Conservation (phyloP, 345 rosid species). For the Durio zibethinus region DNA sequence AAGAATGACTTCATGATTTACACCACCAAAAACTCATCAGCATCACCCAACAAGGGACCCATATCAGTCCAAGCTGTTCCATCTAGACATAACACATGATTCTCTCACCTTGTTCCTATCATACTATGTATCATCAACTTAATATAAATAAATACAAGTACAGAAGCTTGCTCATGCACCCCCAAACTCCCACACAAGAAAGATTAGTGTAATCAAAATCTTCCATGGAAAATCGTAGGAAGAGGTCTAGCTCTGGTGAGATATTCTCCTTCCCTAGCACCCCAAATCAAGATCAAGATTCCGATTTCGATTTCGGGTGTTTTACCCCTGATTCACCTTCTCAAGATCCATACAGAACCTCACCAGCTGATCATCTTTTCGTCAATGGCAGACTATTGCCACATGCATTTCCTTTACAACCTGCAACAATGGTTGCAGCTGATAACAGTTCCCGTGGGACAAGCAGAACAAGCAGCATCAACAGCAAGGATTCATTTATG, state of each 20-base stretch:
- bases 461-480: constrained; percentile 53
- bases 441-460: constrained; percentile 20
- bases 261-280: constrained; percentile 47
- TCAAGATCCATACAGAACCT: constrained; percentile 40
- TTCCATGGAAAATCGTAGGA: constrained; percentile 3
- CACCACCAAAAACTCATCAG: background rate
- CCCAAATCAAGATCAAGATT: constrained; percentile 33
- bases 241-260: constrained; percentile 11
- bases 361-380: constrained; percentile 87
- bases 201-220: too few species aligned
- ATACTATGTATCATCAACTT: constrained; percentile 2
- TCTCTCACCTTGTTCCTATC: constrained; percentile 7
- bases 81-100: constrained; percentile 11
- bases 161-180: background rate
- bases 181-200: background rate
- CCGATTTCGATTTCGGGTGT: constrained; percentile 70
- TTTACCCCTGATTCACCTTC: constrained; percentile 60
- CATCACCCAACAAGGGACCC: constrained; percentile 15
- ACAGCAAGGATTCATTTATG: constrained; percentile 48
- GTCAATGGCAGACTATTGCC: constrained; percentile 77
- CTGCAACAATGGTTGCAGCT: constrained; percentile 1
- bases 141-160: background rate
- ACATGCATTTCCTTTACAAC: constrained; percentile 53
- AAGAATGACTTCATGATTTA: constrained; percentile 5
- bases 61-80: constrained; percentile 6